Conservation (phyloP, 306 rosid genomes). For the Senna tora region DNA sequence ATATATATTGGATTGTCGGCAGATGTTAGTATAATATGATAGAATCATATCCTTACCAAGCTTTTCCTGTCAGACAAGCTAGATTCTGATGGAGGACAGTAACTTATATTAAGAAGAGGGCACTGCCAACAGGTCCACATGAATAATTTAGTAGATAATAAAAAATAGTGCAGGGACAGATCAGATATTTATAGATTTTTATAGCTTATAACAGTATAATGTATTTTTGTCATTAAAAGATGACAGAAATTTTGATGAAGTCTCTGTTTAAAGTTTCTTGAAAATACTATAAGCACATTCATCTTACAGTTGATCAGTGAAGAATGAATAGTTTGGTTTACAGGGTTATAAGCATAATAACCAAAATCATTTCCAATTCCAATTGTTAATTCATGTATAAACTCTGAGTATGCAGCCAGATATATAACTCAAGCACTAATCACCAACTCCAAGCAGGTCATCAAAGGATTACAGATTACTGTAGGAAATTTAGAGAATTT, state of each 20-base stretch:
- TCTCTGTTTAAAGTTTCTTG: neutral
- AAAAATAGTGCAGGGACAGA: slow-evolving; percentile 17
- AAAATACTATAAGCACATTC: neutral
- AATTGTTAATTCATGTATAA: neutral
- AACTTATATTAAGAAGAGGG: slow-evolving; percentile 87
- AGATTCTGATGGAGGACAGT: slow-evolving; percentile 82
- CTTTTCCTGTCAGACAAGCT: slow-evolving; percentile 56
- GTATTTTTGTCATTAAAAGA: neutral
- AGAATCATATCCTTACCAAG: slow-evolving; percentile 55
- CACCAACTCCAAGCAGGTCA: neutral
- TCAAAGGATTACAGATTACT: neutral
- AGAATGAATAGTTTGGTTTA: neutral
- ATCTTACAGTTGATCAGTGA: neutral
- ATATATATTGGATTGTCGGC: neutral
- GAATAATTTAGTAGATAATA: slow-evolving; percentile 33
- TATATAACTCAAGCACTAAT: neutral
- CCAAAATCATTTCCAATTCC: too few relatives aligned
- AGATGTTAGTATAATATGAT: slow-evolving; percentile 11
- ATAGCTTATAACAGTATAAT: slow-evolving; percentile 21
- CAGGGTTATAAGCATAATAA: neutral
- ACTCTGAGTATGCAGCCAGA: neutral
- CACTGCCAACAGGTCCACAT: slow-evolving; percentile 63
- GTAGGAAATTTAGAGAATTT: neutral
- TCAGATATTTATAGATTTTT: slow-evolving; percentile 7
- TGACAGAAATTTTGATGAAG: too few relatives aligned